A percentile compares a stretch with the other conserved stretches of the same genome.
These are phyloP conservation scores for Fusarium verticillioides DNA, from an alignment of 2,329 filamentous ascomycete species.

Conservation along the genomic window DNA sequence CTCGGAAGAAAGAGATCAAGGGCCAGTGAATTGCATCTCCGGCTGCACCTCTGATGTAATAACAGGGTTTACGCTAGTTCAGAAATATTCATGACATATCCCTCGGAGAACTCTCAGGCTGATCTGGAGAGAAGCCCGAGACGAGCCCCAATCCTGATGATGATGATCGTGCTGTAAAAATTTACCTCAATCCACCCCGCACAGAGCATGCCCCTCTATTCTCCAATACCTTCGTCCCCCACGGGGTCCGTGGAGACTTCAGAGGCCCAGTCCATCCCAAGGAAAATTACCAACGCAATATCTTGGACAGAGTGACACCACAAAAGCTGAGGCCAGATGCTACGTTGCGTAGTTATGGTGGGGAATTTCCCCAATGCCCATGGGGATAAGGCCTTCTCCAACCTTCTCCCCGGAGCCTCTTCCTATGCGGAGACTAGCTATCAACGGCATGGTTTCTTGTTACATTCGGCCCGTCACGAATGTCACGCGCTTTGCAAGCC, in stretches of 20 bases:
- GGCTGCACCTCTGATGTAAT: not conserved
- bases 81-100: not conserved
- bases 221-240: slow-evolving; percentile 5
- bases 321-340: not conserved
- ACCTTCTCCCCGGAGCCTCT: slow-evolving; percentile 2
- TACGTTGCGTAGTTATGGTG: slow-evolving; percentile 3
- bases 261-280: not conserved
- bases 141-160: slow-evolving; percentile 1
- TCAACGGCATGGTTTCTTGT: not conserved
- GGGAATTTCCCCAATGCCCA: slow-evolving; percentile 6
- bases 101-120: not conserved
- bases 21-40: not conserved
- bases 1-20: slow-evolving; percentile 7
- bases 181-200: slow-evolving; percentile 12
- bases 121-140: slow-evolving; percentile 9
- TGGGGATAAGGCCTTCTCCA: slow-evolving; percentile 14
- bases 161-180: not conserved
- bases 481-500: not conserved
- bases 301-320: not conserved
- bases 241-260: not conserved
- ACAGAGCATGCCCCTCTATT: slow-evolving; percentile 8
- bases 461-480: slow-evolving; percentile 14
- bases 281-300: not conserved
- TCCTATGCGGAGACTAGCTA: slow-evolving; percentile 2
- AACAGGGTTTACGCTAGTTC: not conserved